Conservation (phyloP, 2,329 filamentous ascomycete genomes). For the Mariannaea elegans region DNA sequence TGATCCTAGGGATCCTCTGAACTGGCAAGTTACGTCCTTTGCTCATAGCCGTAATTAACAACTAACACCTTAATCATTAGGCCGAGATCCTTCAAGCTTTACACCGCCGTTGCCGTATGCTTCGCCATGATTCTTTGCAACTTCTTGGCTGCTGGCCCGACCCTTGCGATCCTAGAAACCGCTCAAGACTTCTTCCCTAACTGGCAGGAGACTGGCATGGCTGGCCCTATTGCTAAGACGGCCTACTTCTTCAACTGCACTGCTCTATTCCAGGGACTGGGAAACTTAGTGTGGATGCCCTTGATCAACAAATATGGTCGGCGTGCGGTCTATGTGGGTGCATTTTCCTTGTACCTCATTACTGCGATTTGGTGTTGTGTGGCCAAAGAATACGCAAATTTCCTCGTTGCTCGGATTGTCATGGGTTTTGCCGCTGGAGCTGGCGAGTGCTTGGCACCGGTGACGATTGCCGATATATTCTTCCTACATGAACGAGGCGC, state of each 20-base stretch:
- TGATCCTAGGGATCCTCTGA: slow-evolving; percentile 59
- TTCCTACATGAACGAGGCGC: slow-evolving; percentile 62
- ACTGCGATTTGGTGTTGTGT: slow-evolving; percentile 22
- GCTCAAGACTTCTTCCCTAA: slow-evolving; percentile 23
- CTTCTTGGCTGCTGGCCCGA: slow-evolving; percentile 28
- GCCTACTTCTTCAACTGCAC: slow-evolving; percentile 29
- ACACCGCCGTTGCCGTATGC: slow-evolving; percentile 25
- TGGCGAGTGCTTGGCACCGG: slow-evolving; percentile 46
- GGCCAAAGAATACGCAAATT: slow-evolving; percentile 22
- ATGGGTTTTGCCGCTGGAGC: slow-evolving; percentile 27
- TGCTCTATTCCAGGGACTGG: slow-evolving; percentile 25
- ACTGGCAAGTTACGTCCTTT: slow-evolving; percentile 38
- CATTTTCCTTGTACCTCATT: slow-evolving; percentile 24
- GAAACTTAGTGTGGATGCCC: slow-evolving; percentile 27
- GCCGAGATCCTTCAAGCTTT: slow-evolving; percentile 42
- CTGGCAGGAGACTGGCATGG: slow-evolving; percentile 16
- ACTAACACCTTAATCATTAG: slow-evolving; percentile 27
- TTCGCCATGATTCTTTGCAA: slow-evolving; percentile 28
- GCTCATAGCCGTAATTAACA: not conserved
- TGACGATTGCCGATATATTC: slow-evolving; percentile 62
- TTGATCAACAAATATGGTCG: slow-evolving; percentile 28
- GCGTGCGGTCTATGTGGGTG: slow-evolving; percentile 21
- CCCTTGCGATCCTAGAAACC: slow-evolving; percentile 22
- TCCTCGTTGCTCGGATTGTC: slow-evolving; percentile 23
- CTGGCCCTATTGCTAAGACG: slow-evolving; percentile 22